These are phyloP conservation scores for Clonostachys rhizophaga DNA, from an alignment of 2,329 filamentous ascomycete genomes.

Conservation along the genomic window DNA sequence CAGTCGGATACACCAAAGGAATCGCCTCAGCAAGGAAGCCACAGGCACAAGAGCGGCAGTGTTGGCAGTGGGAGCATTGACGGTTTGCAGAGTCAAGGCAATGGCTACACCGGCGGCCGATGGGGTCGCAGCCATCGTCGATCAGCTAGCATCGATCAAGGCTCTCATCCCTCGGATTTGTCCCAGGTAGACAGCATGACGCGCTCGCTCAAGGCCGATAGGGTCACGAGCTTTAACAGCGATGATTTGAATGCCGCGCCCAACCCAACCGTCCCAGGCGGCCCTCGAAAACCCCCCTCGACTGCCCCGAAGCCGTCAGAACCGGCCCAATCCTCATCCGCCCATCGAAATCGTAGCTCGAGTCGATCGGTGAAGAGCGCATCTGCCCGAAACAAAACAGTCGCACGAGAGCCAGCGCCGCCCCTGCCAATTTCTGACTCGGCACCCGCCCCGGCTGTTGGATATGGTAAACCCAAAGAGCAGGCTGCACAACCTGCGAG, in stretches of 20 bases:
- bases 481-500: constrained; percentile 41
- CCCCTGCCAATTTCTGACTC: constrained; percentile 29
- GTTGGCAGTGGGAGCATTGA: constrained; percentile 42
- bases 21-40: constrained; percentile 27
- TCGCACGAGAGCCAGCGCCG: constrained; percentile 11
- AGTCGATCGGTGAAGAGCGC: constrained; percentile 49
- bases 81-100: constrained; percentile 1
- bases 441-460: constrained; percentile 52
- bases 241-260: constrained; percentile 76
- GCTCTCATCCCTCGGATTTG: constrained; percentile 29
- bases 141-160: constrained; percentile 73
- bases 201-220: constrained; percentile 40
- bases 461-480: constrained; percentile 56
- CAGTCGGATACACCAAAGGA: constrained; percentile 21
- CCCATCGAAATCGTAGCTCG: constrained; percentile 49
- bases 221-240: constrained; percentile 42
- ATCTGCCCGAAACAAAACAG: constrained; percentile 20
- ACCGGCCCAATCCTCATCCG: constrained; percentile 14
- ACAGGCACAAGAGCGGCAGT: constrained; percentile 59
- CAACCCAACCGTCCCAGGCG: constrained; percentile 76
- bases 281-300: constrained; percentile 54
- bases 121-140: constrained; percentile 38
- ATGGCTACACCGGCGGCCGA: background rate
- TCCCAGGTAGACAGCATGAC: constrained; percentile 8
- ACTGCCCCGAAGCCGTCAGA: constrained; percentile 33